Base-by-base conservation (phyloP, 306 rosid species). In the Trichosanthes cucumerina region DNA sequence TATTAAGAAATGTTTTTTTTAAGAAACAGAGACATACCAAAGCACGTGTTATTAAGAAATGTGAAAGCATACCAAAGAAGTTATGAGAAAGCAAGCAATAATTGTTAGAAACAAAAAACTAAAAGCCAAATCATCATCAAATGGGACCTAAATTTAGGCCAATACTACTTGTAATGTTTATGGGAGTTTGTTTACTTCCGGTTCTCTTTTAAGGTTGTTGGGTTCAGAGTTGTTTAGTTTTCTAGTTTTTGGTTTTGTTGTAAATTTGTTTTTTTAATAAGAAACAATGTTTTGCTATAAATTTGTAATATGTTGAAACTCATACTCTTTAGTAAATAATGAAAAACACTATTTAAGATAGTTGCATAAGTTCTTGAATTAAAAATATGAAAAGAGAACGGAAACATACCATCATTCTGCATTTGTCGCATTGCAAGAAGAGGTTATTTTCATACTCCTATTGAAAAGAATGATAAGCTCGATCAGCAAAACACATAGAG, bases 371-470 rank as follows among this genome's bases (percentile, higher is more conserved):
- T 34, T 50, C 10, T 28, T n/a, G 26, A 34, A 56, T 12, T 38
- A 4, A 53, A 23, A 64, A 21, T 49, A 79, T 54, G 47, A 50
- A 52, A 79, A 49, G 49, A 19, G 21, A 39, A 46, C 2, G 9
- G 71, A 57, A 46, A 10, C 89, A 79, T 91, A 95, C 99, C 99
- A 95, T 95, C 92, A 95, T 95, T 89, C 99, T 90, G 91, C 99
- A 95, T 82, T 95, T 95, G 91, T 95, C 99, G 78, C 99, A 95
- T 85, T 95, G 99, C 86, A 92, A 88, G 87, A 95, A 95, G 77
- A 95, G 87, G 81, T 95, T 95, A 90, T 90, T 95, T 88, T 88
- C 99, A 10, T 95, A 95, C 84, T 95, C 99, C 99, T 93, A 57
- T 49, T 75, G 23, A 49, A 14, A 50, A 79, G 46, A 79, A 50